phyloP scores from a whole-genome alignment of 352 stramenopile genomes.

The Pythium aphanidermatum region DNA sequence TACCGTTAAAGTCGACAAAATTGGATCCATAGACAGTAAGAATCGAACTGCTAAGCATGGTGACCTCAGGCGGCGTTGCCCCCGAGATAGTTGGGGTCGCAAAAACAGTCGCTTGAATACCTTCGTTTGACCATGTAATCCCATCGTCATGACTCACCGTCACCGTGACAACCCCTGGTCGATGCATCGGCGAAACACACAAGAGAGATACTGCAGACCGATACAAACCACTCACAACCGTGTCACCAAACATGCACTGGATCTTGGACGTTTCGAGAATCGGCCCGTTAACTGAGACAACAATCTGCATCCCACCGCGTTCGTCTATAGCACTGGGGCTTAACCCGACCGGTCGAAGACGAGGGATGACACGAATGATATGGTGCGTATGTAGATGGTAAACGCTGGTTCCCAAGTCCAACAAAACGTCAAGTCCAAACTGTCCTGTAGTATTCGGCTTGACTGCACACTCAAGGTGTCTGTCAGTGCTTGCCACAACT shows the following conservation, averaged over 20 bases:
- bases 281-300: constrained; percentile 17
- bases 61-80: constrained; percentile 8
- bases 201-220: constrained; percentile 4
- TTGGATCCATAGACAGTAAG: constrained; percentile 19
- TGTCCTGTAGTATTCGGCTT: no score
- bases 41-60: constrained; percentile 7
- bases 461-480: no score
- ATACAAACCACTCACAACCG: not conserved
- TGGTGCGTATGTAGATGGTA: not conserved
- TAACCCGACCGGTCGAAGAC: not conserved
- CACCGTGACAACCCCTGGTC: constrained; percentile 3
- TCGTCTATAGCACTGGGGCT: constrained; percentile 35
- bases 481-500: no score
- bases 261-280: constrained; percentile 8
- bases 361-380: constrained; percentile 2
- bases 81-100: constrained; percentile 8
- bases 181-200: constrained; percentile 8
- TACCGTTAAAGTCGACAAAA: constrained; percentile 1
- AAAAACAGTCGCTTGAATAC: not conserved
- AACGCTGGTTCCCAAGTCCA: no score
- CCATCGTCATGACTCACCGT: constrained; percentile 13
- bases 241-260: constrained; percentile 12
- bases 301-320: constrained; percentile 26
- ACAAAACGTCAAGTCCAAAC: no score
- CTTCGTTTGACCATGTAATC: constrained; percentile 8